Conservation (phyloP, 352 stramenopile genomes). For the Plasmopara muralis region DNA sequence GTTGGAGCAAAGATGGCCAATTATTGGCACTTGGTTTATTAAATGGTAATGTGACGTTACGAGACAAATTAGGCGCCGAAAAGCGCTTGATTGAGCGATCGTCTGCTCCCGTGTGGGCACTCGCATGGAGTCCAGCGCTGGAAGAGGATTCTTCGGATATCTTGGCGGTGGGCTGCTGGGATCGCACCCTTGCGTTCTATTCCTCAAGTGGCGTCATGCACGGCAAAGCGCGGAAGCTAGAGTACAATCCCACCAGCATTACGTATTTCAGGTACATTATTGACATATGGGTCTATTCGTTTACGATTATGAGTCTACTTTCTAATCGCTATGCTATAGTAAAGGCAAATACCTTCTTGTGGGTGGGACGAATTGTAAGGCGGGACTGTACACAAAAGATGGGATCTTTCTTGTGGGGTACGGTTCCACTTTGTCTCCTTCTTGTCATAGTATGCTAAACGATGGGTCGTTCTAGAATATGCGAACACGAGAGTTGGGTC, state of each 20-base stretch:
- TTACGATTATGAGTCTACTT: neutral
- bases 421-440: neutral
- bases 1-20: slow-evolving; percentile 90
- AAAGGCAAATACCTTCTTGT: slow-evolving; percentile 91
- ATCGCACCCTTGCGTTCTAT: slow-evolving; percentile 92
- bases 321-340: slow-evolving; percentile 16
- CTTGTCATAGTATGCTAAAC: neutral
- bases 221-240: slow-evolving; percentile 83
- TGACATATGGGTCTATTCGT: neutral
- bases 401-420: slow-evolving; percentile 67
- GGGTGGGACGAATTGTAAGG: slow-evolving; percentile 80
- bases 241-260: slow-evolving; percentile 90
- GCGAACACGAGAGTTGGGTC: slow-evolving; percentile 87
- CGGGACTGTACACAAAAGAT: slow-evolving; percentile 86
- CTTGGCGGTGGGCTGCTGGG: slow-evolving; percentile 91
- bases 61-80: slow-evolving; percentile 88
- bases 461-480: slow-evolving; percentile 41
- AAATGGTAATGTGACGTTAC: slow-evolving; percentile 88
- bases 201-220: slow-evolving; percentile 74
- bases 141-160: slow-evolving; percentile 76
- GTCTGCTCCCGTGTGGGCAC: slow-evolving; percentile 74
- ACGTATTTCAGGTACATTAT: slow-evolving; percentile 68
- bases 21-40: slow-evolving; percentile 89
- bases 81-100: slow-evolving; percentile 86
- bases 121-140: slow-evolving; percentile 76